Base-by-base conservation (phyloP, 805 yeast species). In the Yarrowia sp. region DNA sequence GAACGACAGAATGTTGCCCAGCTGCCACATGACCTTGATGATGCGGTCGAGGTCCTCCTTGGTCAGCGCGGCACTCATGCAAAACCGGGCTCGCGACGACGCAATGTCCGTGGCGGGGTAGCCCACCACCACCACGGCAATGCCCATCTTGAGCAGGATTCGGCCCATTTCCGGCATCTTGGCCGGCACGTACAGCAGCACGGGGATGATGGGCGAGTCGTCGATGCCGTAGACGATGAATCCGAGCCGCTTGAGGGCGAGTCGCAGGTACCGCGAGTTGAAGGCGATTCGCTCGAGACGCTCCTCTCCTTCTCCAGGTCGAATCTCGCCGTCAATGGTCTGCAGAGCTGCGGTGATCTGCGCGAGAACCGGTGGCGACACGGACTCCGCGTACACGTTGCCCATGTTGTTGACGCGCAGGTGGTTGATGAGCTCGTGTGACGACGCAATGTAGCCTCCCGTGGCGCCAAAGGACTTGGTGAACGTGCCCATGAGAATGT, bases 401-500 rank as follows among this genome's bases (percentile, higher is more conserved):
- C 92, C 87, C 66, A 90, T 80, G 68, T 89, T 83, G 68, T 84
- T 86, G 39, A 88, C 68, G 74, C 92, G 84, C 65, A 94, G 77
- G 68, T 86, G 82, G 68, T 90, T 92, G 55, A 93, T 86, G 31
- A 90, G 75, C 51, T 74, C 76, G 70, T 84, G 80, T 65, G 80
- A 80, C 47, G 87, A 96, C n/a, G 97, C 93, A 66, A 94, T 78
- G 72, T 94, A 94, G 49, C 99, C 99, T 71, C 99, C 99, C 41
- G 98, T 90, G 16, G 99, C 98, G 72, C 99, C 99, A 73, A 94
- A 94, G 1, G 97, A 90, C 76, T 94, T 94, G 59, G 99, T 96
- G 63, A 94, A 82, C 7, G 99, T 94, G 56, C 99, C 99, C 99
- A 94, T 94, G 67, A 94, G 76, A 65, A 94, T 77, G 75, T 94